Conservation (phyloP, 2,329 filamentous ascomycete species). For the Monosporascus sp. region DNA sequence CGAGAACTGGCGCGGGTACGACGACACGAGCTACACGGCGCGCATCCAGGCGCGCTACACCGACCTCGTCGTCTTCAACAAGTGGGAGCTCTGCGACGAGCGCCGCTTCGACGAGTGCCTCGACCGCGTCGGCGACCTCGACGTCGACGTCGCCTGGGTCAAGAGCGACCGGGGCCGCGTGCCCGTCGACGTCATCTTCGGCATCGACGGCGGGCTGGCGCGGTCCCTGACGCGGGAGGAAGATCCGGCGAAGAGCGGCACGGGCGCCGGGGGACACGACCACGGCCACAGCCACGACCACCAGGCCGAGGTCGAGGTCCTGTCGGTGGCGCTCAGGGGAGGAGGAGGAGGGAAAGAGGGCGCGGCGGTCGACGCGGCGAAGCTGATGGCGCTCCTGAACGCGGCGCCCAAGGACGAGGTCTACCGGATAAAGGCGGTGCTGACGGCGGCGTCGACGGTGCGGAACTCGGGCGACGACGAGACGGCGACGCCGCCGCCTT, state of each 20-base stretch:
- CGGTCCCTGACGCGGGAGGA: conserved; percentile 43
- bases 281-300: conserved; percentile 46
- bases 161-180: conserved; percentile 82
- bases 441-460: conserved; percentile 42
- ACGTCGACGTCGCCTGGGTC: conserved; percentile 74
- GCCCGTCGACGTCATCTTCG: conserved; percentile 73
- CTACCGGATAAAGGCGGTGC: conserved; percentile 82
- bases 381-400: conserved; percentile 63
- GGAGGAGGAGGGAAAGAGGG: conserved; percentile 27
- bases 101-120: conserved; percentile 69
- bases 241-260: conserved; percentile 26
- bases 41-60: conserved; percentile 85
- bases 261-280: conserved; percentile 31
- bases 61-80: conserved; percentile 87
- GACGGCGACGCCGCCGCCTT: conserved; percentile 22
- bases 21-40: conserved; percentile 85
- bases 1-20: conserved; percentile 92
- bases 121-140: conserved; percentile 74
- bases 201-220: conserved; percentile 77
- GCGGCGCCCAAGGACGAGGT: conserved; percentile 85
- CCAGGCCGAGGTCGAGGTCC: conserved; percentile 88
- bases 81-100: conserved; percentile 78
- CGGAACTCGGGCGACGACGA: conserved; percentile 47
- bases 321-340: conserved; percentile 68
- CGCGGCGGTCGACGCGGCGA: conserved; percentile 48